Conservation (phyloP, 768 basidiomycete species). For the Mrakia gelida region DNA sequence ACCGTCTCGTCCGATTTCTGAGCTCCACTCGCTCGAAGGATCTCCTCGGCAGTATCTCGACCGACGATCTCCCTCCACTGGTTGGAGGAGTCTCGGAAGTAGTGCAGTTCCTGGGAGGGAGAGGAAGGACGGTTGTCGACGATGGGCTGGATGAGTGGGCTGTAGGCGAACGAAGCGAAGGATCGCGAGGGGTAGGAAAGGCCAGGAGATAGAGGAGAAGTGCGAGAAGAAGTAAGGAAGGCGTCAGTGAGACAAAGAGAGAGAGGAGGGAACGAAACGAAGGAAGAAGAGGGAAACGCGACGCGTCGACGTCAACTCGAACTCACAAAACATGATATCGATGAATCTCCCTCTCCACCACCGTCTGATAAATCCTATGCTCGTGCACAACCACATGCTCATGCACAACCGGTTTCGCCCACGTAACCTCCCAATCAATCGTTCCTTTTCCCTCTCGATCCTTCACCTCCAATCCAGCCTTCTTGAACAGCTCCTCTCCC, state of each 20-base stretch:
- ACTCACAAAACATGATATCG: slow-evolving; percentile 24
- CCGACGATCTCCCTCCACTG: slow-evolving; percentile 24
- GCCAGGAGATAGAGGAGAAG: not conserved
- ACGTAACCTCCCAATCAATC: slow-evolving; percentile 18
- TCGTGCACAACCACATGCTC: slow-evolving; percentile 8
- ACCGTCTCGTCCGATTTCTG: slow-evolving; percentile 2
- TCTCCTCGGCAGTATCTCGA: slow-evolving; percentile 7
- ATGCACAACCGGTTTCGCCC: slow-evolving; percentile 12
- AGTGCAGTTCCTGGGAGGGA: slow-evolving; percentile 27
- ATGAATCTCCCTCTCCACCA: slow-evolving; percentile 19
- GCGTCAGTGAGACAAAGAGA: not conserved
- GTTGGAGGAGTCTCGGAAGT: slow-evolving; percentile 22
- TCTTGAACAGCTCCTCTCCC: slow-evolving; percentile 3
- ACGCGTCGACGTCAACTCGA: not conserved
- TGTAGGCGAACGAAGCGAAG: not conserved
- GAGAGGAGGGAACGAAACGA: not conserved
- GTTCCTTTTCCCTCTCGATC: slow-evolving; percentile 19
- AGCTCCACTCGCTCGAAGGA: slow-evolving; percentile 18
- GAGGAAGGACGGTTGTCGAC: not conserved
- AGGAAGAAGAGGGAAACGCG: not conserved
- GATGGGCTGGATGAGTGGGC: slow-evolving; percentile 27
- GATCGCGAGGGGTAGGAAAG: not conserved
- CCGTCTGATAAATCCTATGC: slow-evolving; percentile 3
- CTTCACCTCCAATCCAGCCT: slow-evolving; percentile 3
- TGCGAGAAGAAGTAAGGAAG: not conserved